phyloP scores from a whole-genome alignment of 2,329 filamentous ascomycete species.

The Macrophomina phaseolina region DNA sequence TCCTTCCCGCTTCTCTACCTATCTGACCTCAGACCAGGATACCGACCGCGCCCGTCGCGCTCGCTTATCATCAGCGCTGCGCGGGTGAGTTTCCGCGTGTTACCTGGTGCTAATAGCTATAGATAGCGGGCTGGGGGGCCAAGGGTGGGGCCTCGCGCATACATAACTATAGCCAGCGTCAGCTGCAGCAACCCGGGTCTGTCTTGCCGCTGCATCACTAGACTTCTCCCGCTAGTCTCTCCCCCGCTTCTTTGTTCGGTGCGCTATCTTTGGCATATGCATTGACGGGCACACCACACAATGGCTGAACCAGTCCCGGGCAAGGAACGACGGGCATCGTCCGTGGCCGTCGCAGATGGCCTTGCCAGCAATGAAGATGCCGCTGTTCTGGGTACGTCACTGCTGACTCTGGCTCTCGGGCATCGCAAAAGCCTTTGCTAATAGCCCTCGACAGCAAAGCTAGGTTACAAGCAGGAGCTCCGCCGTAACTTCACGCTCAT shows the following conservation, averaged over 20 bases:
- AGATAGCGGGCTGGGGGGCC: not conserved
- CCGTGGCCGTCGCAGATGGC: conserved; percentile 31
- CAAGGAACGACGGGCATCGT: conserved; percentile 17
- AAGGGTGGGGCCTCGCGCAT: conserved; percentile 1
- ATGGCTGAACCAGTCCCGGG: not conserved
- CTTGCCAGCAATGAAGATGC: conserved; percentile 48
- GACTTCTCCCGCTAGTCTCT: not conserved
- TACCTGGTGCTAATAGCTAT: not conserved
- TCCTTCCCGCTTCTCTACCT: not conserved
- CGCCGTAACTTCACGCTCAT: conserved; percentile 66
- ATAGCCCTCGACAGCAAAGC: conserved; percentile 30
- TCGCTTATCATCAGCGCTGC: conserved; percentile 13
- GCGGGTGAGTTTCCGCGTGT: not conserved
- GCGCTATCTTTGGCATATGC: not conserved
- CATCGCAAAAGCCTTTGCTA: not conserved
- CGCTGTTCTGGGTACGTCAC: conserved; percentile 43
- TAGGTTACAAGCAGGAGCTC: conserved; percentile 64
- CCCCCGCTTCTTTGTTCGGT: not conserved
- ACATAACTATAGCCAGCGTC: conserved; percentile 3
- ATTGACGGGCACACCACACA: not conserved
- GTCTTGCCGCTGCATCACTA: not conserved
- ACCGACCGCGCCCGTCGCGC: not conserved
- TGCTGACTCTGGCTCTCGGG: not conserved
- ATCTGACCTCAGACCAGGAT: not conserved
- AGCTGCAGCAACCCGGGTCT: not conserved